phyloP scores from a whole-genome alignment of 2,329 filamentous ascomycete species.

The Colletotrichum echinochloae region DNA sequence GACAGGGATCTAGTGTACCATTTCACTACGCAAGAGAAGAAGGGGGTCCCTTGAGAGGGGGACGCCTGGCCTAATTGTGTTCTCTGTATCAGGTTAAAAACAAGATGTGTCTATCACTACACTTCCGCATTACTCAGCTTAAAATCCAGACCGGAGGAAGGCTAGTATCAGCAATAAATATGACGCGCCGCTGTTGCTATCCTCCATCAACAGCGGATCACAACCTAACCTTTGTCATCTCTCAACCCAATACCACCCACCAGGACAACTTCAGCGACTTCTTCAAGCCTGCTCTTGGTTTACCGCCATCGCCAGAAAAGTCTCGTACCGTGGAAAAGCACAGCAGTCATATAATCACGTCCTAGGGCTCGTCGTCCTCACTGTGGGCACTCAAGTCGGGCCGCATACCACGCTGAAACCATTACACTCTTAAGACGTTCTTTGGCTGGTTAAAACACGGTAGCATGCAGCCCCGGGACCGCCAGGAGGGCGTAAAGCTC shows the following conservation, averaged over 20 bases:
- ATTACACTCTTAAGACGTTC: slow-evolving; percentile 65
- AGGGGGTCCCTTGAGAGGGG: slow-evolving; percentile 39
- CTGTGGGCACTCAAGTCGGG: slow-evolving; percentile 61
- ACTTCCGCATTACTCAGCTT: slow-evolving; percentile 43
- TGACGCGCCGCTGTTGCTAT: slow-evolving; percentile 27
- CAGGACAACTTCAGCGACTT: slow-evolving; percentile 53
- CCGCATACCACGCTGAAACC: slow-evolving; percentile 57
- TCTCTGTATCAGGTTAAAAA: too few species aligned
- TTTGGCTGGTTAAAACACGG: slow-evolving; percentile 65
- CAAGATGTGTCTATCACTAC: slow-evolving; percentile 42
- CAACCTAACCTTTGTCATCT: slow-evolving; percentile 16
- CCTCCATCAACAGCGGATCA: not conserved
- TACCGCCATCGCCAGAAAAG: slow-evolving; percentile 70
- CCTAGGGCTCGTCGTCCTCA: slow-evolving; percentile 66
- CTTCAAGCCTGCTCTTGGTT: slow-evolving; percentile 69
- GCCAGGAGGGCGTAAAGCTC: slow-evolving; percentile 69
- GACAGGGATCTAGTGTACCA: too few species aligned
- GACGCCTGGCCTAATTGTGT: slow-evolving; percentile 39
- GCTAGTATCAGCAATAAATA: slow-evolving; percentile 37
- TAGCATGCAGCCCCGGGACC: slow-evolving; percentile 65
- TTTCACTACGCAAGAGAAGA: slow-evolving; percentile 30
- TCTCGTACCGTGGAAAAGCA: slow-evolving; percentile 65
- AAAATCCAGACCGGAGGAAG: slow-evolving; percentile 34
- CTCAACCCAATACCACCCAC: slow-evolving; percentile 23
- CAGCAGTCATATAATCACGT: slow-evolving; percentile 60